Percentiles rank a stretch among this genome's conserved stretches.
These are phyloP conservation scores for Claviceps purpurea DNA, from an alignment of 2,329 filamentous ascomycete genomes.

Conservation along the genomic window DNA sequence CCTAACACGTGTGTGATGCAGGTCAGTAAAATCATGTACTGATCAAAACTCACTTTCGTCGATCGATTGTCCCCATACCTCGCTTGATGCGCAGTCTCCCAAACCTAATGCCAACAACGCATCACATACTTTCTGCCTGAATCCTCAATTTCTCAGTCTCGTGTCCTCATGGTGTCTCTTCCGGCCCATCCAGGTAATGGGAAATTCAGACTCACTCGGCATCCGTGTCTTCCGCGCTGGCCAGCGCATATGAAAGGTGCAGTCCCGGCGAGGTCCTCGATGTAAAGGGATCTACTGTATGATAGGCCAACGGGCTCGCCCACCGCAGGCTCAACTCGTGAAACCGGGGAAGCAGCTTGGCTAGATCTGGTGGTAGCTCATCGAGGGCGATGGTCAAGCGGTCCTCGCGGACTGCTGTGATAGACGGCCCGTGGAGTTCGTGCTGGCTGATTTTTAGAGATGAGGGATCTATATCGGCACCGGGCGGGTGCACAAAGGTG, in stretches of 20 bases:
- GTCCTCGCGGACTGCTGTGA: slow-evolving; percentile 64
- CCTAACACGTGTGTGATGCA: slow-evolving; percentile 24
- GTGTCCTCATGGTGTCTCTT: not conserved
- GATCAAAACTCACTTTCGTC: not conserved
- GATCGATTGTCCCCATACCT: slow-evolving; percentile 11
- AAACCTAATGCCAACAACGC: slow-evolving; percentile 45
- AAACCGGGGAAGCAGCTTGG: slow-evolving; percentile 45
- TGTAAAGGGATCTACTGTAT: slow-evolving; percentile 53
- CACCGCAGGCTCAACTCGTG: slow-evolving; percentile 70
- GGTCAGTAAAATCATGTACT: not conserved
- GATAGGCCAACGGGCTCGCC: slow-evolving; percentile 46
- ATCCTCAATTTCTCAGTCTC: not conserved
- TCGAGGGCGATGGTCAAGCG: slow-evolving; percentile 58
- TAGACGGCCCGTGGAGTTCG: slow-evolving; percentile 39
- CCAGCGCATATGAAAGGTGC: slow-evolving; percentile 64
- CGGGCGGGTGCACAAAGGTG: slow-evolving; percentile 61
- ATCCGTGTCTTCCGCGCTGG: slow-evolving; percentile 7
- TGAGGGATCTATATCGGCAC: slow-evolving; percentile 49
- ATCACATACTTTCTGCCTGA: slow-evolving; percentile 34
- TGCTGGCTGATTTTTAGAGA: slow-evolving; percentile 44
- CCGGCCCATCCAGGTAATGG: not conserved
- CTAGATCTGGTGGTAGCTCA: slow-evolving; percentile 60
- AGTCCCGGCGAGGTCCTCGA: slow-evolving; percentile 69
- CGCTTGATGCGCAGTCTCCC: slow-evolving; percentile 35
- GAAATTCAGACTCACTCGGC: slow-evolving; percentile 11